Conservation (phyloP, 768 basidiomycete species). For the Sporobolomyces pararoseus region DNA sequence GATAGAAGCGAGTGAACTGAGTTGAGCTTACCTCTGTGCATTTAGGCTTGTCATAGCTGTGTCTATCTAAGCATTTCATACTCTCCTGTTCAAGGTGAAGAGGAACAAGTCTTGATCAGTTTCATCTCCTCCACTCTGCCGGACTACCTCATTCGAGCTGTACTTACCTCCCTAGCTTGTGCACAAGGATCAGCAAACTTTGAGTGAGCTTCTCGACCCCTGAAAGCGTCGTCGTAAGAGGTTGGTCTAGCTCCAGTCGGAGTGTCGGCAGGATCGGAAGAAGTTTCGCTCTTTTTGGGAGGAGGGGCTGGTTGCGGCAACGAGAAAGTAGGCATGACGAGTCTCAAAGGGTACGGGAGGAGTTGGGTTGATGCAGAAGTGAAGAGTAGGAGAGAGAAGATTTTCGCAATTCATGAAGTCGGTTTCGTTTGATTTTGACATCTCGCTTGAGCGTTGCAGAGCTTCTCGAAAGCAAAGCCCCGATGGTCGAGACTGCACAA, state of each 20-base stretch:
- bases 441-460: no score
- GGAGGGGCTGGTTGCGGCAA: constrained; percentile 6
- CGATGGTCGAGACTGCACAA: no score
- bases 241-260: background rate
- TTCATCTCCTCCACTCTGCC: background rate
- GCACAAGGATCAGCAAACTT: constrained; percentile 31
- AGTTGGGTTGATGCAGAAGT: background rate
- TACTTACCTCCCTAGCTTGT: constrained; percentile 25
- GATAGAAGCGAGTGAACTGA: background rate
- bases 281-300: background rate
- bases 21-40: constrained; percentile 18
- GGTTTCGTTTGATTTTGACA: no score
- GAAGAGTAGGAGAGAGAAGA: background rate
- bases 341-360: background rate
- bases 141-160: background rate
- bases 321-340: constrained; percentile 14
- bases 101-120: background rate
- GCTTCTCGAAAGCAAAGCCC: no score
- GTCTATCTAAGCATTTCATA: constrained; percentile 31
- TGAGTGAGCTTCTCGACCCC: constrained; percentile 15
- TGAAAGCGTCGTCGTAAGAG: constrained; percentile 26
- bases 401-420: no score
- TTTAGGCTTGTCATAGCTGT: constrained; percentile 33
- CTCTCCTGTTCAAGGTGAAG: constrained; percentile 25
- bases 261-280: constrained; percentile 2